Evolutionary conservation across 495 filamentous ascomycete species (phyloP).

Genomic region (Aspergillus carlsbadensis): DNA sequence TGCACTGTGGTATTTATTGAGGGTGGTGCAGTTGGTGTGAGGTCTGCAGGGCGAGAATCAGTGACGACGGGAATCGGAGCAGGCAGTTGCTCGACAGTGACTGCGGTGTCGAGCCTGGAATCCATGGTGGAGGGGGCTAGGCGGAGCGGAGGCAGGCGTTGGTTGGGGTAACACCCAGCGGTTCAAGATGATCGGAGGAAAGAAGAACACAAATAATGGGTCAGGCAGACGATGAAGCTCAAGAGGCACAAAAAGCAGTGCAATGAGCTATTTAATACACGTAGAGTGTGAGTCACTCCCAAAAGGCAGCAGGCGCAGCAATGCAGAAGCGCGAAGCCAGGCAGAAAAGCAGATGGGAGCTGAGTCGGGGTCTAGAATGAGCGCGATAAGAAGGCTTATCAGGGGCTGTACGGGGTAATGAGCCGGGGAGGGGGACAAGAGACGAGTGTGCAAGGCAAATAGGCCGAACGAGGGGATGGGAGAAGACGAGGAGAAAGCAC

Average conservation of each 20-base stretch:
- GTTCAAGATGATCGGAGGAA: background rate
- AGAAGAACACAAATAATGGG: slow-evolving; percentile 3
- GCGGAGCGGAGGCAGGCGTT: slow-evolving; percentile 2
- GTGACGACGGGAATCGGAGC: slow-evolving; percentile 12
- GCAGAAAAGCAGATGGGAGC: slow-evolving; percentile 9
- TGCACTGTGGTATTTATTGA: slow-evolving; percentile 4
- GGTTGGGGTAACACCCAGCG: background rate
- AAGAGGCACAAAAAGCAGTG: no score
- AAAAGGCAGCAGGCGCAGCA: slow-evolving; percentile 8
- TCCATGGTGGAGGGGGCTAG: slow-evolving; percentile 26
- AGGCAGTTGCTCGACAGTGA: slow-evolving; percentile 17
- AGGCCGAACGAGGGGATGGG: background rate
- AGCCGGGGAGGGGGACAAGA: slow-evolving; percentile 3
- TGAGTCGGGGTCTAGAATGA: slow-evolving; percentile 16
- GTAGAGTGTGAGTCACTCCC: background rate
- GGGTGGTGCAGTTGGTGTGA: slow-evolving; percentile 1
- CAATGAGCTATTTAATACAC: no score
- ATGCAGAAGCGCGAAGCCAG: slow-evolving; percentile 6
- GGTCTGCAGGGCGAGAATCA: slow-evolving; percentile 10
- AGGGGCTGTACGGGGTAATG: slow-evolving; percentile 16
- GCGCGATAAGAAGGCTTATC: slow-evolving; percentile 30
- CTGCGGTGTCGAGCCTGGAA: slow-evolving; percentile 16
- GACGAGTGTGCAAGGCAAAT: background rate
- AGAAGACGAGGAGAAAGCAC: slow-evolving; percentile 3
- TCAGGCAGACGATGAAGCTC: background rate